phyloP scores from a whole-genome alignment of 2,329 filamentous ascomycete species.

The Fusarium illudens region DNA sequence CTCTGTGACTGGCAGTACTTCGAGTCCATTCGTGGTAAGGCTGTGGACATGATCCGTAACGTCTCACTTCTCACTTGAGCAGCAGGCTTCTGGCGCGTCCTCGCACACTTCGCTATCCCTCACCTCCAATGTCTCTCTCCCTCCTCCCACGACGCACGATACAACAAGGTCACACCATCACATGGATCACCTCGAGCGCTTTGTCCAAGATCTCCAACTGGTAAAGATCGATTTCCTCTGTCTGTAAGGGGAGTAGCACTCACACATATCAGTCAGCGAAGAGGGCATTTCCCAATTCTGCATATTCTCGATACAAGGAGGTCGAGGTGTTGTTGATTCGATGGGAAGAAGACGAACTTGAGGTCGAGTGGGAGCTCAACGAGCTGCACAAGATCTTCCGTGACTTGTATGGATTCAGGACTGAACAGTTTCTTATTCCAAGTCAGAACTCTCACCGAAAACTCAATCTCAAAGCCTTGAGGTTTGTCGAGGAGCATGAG shows the following conservation, averaged over 20 bases:
- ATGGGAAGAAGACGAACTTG: constrained; percentile 42
- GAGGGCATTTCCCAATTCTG: constrained; percentile 39
- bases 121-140: constrained; percentile 32
- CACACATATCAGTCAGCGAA: constrained; percentile 31
- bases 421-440: constrained; percentile 37
- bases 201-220: constrained; percentile 35
- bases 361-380: constrained; percentile 38
- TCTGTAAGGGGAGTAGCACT: background rate
- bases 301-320: constrained; percentile 40
- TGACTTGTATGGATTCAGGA: constrained; percentile 34
- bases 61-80: constrained; percentile 17
- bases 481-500: constrained; percentile 40
- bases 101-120: constrained; percentile 40
- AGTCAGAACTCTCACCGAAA: constrained; percentile 39
- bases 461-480: constrained; percentile 35
- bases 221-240: constrained; percentile 6
- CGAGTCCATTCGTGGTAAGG: constrained; percentile 40
- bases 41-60: background rate
- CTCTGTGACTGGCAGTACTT: constrained; percentile 34
- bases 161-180: constrained; percentile 41
- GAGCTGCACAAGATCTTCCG: constrained; percentile 33
- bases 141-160: constrained; percentile 37
- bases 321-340: constrained; percentile 39
- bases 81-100: constrained; percentile 41
- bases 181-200: constrained; percentile 35